These are phyloP conservation scores for Diaporthe sp. DNA, from an alignment of 2,329 filamentous ascomycete species.

Conservation along the genomic window DNA sequence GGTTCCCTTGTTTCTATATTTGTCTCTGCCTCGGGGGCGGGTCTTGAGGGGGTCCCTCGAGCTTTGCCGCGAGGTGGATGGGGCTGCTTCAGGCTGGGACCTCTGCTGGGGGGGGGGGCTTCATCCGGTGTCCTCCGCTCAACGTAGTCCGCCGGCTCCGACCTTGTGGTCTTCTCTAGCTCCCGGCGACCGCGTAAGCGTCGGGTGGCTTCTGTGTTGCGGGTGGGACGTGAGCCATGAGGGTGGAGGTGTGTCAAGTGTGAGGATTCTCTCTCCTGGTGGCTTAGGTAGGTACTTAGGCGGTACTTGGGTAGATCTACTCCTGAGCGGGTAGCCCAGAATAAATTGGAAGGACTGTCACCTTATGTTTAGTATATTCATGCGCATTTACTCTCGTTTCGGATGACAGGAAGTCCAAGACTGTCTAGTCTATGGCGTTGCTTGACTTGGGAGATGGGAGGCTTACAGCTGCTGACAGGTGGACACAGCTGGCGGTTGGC, in stretches of 20 bases:
- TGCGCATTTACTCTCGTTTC: not conserved
- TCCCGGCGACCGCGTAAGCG: not conserved
- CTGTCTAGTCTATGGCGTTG: not conserved
- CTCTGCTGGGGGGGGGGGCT: not conserved
- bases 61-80: not conserved
- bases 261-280: not conserved
- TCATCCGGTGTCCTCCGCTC: not conserved
- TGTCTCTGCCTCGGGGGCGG: not conserved
- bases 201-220: not conserved
- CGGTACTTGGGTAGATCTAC: not conserved
- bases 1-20: not conserved
- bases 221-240: not conserved
- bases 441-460: not conserved
- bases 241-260: not conserved
- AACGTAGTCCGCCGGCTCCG: not conserved
- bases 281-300: not conserved
- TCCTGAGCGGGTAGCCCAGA: not conserved
- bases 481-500: not conserved
- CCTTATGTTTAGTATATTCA: not conserved
- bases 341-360: constrained; percentile 2
- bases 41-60: not conserved
- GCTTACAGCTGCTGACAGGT: constrained; percentile 17
- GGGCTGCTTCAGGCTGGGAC: not conserved
- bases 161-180: not conserved
- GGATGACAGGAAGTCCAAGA: constrained; percentile 1